These are phyloP conservation scores for Camillea tinctor DNA, from an alignment of 2,329 filamentous ascomycete species.

Conservation along the genomic window DNA sequence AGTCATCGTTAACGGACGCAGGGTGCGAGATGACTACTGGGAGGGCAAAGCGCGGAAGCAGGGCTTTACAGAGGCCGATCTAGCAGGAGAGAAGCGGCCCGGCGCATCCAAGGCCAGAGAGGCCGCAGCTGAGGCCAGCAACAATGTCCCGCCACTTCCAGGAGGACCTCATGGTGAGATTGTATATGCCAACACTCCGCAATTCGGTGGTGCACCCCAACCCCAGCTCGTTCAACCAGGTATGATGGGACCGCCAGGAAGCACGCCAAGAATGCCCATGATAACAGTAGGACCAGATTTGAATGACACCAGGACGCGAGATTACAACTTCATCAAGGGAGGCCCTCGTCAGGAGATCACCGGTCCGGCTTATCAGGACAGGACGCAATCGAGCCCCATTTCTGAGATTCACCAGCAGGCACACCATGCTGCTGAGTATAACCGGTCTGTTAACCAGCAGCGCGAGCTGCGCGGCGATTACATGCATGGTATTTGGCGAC, in stretches of 20 bases:
- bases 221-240: slow-evolving; percentile 69
- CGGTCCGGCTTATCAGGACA: slow-evolving; percentile 84
- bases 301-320: slow-evolving; percentile 72
- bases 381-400: slow-evolving; percentile 72
- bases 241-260: slow-evolving; percentile 66
- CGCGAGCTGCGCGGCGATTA: slow-evolving; percentile 77
- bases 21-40: slow-evolving; percentile 98
- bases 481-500: slow-evolving; percentile 77
- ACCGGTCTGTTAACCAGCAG: slow-evolving; percentile 77
- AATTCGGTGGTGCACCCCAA: slow-evolving; percentile 66
- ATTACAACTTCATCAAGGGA: slow-evolving; percentile 75
- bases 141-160: slow-evolving; percentile 53
- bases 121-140: slow-evolving; percentile 70
- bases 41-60: slow-evolving; percentile 96
- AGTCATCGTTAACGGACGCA: slow-evolving; percentile 83
- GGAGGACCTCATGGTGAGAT: slow-evolving; percentile 78
- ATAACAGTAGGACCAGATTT: slow-evolving; percentile 79
- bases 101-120: slow-evolving; percentile 87
- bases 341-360: slow-evolving; percentile 87
- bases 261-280: slow-evolving; percentile 73
- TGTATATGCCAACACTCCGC: slow-evolving; percentile 76
- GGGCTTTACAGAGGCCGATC: slow-evolving; percentile 94
- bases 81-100: slow-evolving; percentile 92
- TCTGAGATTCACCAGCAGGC: slow-evolving; percentile 83
- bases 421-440: slow-evolving; percentile 86